These are phyloP conservation scores for Graphium sp. DNA, from an alignment of 2,329 filamentous ascomycete species.

Conservation along the genomic window DNA sequence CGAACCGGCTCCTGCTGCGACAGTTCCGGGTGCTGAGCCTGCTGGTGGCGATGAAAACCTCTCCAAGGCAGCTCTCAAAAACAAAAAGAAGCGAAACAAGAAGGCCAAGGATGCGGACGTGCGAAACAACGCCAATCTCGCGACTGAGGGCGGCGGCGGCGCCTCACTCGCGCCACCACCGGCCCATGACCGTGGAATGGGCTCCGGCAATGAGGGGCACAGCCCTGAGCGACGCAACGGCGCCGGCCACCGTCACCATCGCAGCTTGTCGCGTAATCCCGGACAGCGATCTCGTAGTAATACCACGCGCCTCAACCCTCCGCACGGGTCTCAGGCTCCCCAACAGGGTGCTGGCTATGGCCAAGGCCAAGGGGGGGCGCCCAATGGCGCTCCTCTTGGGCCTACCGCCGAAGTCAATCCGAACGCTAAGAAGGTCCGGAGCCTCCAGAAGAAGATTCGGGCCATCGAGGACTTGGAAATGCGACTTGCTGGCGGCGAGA, in stretches of 20 bases:
- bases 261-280: constrained; percentile 39
- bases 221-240: constrained; percentile 50
- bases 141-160: constrained; percentile 25
- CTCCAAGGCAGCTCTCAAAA: constrained; percentile 78
- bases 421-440: constrained; percentile 88
- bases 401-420: constrained; percentile 38
- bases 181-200: constrained; percentile 19
- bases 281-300: constrained; percentile 31
- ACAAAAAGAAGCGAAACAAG: constrained; percentile 95
- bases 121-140: constrained; percentile 7
- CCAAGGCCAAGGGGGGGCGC: too few species aligned
- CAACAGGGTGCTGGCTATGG: constrained; percentile 11
- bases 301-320: constrained; percentile 21
- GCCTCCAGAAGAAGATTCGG: constrained; percentile 89
- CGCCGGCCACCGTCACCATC: constrained; percentile 24
- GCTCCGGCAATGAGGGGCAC: constrained; percentile 33
- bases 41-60: constrained; percentile 55
- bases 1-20: constrained; percentile 47
- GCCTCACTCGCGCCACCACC: constrained; percentile 28
- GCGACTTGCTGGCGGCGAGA: constrained; percentile 85
- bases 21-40: constrained; percentile 45
- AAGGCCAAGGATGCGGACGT: constrained; percentile 44
- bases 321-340: constrained; percentile 13
- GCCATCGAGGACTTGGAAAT: constrained; percentile 98
- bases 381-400: constrained; percentile 21